Evolutionary conservation across 208 protist genomes (phyloP).

Genomic region (Acanthamoeba divionensis): DNA sequence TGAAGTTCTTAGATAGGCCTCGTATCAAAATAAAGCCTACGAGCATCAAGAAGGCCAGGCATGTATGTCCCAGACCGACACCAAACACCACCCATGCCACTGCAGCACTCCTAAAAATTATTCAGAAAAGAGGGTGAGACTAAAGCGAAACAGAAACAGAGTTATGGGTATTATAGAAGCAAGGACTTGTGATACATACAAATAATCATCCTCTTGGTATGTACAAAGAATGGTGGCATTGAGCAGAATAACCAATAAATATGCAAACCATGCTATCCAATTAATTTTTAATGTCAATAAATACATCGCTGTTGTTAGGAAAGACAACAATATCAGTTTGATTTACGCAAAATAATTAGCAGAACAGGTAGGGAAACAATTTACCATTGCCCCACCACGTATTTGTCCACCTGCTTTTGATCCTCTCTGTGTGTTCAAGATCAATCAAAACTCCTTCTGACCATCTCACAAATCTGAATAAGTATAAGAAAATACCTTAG

Average conservation of each 20-base stretch:
- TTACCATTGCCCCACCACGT: background rate
- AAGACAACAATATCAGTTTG: background rate
- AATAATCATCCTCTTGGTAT: too few relatives aligned
- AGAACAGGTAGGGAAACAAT: background rate
- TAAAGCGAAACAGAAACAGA: too few relatives aligned
- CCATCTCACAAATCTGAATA: slow-evolving; percentile 20
- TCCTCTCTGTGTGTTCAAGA: slow-evolving; percentile 35
- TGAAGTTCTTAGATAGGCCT: background rate
- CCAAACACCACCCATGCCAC: background rate
- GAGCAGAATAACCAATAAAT: background rate
- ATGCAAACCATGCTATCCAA: background rate
- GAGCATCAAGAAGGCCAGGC: background rate
- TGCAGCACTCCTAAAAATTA: too few relatives aligned
- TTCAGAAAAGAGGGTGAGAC: too few relatives aligned
- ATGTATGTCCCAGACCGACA: background rate
- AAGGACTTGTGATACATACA: too few relatives aligned
- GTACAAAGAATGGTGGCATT: background rate
- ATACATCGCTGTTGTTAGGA: background rate
- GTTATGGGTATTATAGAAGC: too few relatives aligned
- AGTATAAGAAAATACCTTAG: background rate
- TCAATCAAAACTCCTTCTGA: slow-evolving; percentile 36
- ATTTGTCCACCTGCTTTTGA: background rate
- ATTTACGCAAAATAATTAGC: background rate
- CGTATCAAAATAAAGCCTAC: background rate
- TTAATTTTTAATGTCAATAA: background rate